phyloP scores from a whole-genome alignment of 176 grass and related monocot species.

The Eremochloa ophiuroides region DNA sequence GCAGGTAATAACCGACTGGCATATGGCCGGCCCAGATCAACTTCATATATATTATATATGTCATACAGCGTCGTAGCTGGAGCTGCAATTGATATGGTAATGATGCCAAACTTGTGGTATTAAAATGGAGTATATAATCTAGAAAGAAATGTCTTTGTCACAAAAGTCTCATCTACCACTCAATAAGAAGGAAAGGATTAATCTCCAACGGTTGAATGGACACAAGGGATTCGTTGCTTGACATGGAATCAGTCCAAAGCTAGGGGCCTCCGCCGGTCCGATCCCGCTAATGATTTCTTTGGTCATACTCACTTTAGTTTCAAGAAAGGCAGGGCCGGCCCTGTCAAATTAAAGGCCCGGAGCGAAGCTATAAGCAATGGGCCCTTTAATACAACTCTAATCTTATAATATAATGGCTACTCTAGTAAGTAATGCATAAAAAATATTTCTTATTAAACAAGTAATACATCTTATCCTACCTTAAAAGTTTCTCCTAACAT shows the following conservation, averaged over 20 bases:
- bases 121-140: background rate
- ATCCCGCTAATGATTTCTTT: constrained; percentile 16
- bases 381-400: too few relatives aligned
- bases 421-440: too few relatives aligned
- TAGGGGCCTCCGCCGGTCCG: background rate
- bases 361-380: too few relatives aligned
- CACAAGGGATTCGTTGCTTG: background rate
- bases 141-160: background rate
- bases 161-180: background rate
- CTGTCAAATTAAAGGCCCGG: too few relatives aligned
- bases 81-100: background rate
- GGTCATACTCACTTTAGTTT: background rate
- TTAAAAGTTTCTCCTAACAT: too few relatives aligned
- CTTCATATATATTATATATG: background rate
- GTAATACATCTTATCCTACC: too few relatives aligned
- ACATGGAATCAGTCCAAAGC: constrained; percentile 24
- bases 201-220: background rate
- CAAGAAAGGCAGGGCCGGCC: too few relatives aligned
- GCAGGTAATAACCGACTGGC: background rate
- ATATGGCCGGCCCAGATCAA: background rate
- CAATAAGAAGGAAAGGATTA: background rate
- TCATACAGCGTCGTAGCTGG: background rate
- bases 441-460: too few relatives aligned
- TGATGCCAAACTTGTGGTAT: background rate
- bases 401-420: too few relatives aligned